phyloP scores from a whole-genome alignment of 164 flowering plant species.

The Vitis rotundifolia region DNA sequence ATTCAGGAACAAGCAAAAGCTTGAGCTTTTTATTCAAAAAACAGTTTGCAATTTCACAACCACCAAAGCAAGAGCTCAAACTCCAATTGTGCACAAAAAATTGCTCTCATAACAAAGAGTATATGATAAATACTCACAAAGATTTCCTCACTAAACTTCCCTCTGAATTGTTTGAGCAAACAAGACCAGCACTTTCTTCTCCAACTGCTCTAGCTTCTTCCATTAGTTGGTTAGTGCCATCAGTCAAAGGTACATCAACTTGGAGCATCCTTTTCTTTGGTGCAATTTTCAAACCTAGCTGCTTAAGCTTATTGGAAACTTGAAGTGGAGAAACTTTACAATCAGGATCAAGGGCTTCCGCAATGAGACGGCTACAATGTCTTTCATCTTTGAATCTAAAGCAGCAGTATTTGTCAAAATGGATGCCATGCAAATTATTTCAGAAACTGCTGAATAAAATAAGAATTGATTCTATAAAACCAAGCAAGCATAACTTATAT shows the following conservation, averaged over 20 bases:
- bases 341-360: slow-evolving; percentile 63
- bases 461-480: background rate
- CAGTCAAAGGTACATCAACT: slow-evolving; percentile 13
- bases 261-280: slow-evolving; percentile 35
- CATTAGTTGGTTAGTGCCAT: slow-evolving; percentile 15
- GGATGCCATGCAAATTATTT: background rate
- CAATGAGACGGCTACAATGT: slow-evolving; percentile 60
- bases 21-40: background rate
- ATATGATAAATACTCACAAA: slow-evolving; percentile 32
- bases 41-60: slow-evolving; percentile 1
- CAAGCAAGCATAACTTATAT: too few relatives aligned
- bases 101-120: background rate
- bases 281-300: slow-evolving; percentile 51
- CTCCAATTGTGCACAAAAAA: background rate
- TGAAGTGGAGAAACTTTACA: slow-evolving; percentile 58
- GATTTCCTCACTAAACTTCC: slow-evolving; percentile 28
- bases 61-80: background rate
- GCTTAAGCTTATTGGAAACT: slow-evolving; percentile 63
- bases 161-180: slow-evolving; percentile 18
- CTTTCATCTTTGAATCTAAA: slow-evolving; percentile 60
- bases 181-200: slow-evolving; percentile 11
- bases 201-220: slow-evolving; percentile 20
- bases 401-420: background rate
- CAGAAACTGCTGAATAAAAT: background rate
- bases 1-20: background rate